phyloP scores from a whole-genome alignment of 192 early-diverging fungal genomes.

The Gonapodya prolifera region DNA sequence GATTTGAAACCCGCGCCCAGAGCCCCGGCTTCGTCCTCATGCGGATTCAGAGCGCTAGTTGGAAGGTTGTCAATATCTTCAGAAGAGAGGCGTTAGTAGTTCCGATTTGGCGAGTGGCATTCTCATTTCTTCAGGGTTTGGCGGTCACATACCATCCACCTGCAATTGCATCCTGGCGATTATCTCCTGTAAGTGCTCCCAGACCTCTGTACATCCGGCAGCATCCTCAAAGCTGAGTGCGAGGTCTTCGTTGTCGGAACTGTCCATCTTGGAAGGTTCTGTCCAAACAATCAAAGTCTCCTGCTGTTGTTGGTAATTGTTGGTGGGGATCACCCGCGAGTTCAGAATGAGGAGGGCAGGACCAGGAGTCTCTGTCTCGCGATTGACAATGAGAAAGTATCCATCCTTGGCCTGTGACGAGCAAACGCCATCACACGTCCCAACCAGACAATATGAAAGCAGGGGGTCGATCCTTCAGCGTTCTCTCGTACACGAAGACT shows the following conservation, averaged over 20 bases:
- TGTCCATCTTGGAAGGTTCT: too few relatives aligned
- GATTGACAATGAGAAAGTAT: background rate
- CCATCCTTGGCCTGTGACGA: background rate
- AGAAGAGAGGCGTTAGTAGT: too few relatives aligned
- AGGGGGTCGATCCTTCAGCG: too few relatives aligned
- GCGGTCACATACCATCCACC: too few relatives aligned
- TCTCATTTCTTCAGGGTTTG: too few relatives aligned
- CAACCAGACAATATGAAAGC: background rate
- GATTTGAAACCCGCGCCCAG: too few relatives aligned
- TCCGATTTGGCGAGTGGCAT: too few relatives aligned
- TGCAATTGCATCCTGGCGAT: too few relatives aligned
- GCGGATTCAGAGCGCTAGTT: constrained; percentile 18
- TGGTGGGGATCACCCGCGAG: constrained; percentile 55
- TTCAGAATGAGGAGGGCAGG: constrained; percentile 45
- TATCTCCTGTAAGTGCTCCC: constrained; percentile 36
- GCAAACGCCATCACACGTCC: background rate
- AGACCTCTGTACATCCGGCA: constrained; percentile 70
- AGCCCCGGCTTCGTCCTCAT: background rate
- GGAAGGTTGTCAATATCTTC: constrained; percentile 16
- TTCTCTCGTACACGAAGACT: too few relatives aligned
- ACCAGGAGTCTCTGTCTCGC: too few relatives aligned
- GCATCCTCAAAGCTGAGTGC: constrained; percentile 89
- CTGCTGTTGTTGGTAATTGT: constrained; percentile 75
- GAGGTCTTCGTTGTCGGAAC: constrained; percentile 57
- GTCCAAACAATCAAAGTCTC: constrained; percentile 93